A percentile compares a stretch with the other conserved stretches of the same genome.
phyloP scores from a whole-genome alignment of 2,329 filamentous ascomycete species.

The Xylaria sp. region DNA sequence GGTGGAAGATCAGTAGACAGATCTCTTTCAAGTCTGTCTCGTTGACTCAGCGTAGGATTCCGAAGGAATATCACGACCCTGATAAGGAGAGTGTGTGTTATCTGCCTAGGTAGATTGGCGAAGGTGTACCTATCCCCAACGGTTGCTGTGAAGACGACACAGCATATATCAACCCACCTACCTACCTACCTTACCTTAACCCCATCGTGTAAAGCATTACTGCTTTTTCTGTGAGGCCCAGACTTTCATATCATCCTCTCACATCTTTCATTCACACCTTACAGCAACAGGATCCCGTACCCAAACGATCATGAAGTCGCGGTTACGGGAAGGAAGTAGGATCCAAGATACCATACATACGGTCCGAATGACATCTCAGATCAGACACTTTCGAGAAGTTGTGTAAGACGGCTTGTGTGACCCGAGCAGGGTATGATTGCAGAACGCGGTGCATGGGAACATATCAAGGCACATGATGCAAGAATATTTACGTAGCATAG shows the following conservation, averaged over 20 bases:
- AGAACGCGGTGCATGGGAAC: conserved; percentile 1
- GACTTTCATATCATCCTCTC: neutral
- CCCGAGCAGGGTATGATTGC: conserved; percentile 17
- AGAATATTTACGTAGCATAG: neutral
- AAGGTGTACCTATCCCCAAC: neutral
- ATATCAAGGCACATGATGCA: neutral
- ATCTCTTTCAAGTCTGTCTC: neutral
- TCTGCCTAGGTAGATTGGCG: neutral
- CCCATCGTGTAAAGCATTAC: neutral
- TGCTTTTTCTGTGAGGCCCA: neutral
- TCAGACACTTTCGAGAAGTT: conserved; percentile 4
- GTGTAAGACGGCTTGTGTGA: conserved; percentile 22
- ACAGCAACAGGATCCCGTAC: neutral
- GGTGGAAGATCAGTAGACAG: neutral
- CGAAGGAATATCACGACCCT: neutral
- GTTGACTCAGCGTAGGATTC: neutral
- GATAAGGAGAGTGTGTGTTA: neutral
- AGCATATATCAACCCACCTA: neutral
- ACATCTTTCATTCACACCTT: neutral
- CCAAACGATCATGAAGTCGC: neutral
- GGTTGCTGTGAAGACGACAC: neutral
- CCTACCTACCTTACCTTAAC: no score
- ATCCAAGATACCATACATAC: neutral
- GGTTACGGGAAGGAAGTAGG: neutral
- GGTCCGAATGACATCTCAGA: neutral